These are phyloP conservation scores for Sugiyamaella smithiae DNA, from an alignment of 805 yeast species.

Conservation along the genomic window DNA sequence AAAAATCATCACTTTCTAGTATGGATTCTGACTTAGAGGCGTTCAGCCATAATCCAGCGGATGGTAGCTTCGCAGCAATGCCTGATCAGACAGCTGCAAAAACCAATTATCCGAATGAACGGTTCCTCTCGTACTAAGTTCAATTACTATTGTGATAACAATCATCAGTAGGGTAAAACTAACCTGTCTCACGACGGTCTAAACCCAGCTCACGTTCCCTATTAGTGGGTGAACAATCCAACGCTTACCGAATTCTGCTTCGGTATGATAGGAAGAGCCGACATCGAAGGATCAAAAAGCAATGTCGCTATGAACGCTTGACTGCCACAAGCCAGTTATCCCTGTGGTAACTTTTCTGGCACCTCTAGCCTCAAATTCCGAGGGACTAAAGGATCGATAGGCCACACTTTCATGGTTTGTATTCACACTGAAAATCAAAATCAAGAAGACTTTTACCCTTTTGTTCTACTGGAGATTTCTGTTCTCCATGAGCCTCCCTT, in stretches of 20 bases:
- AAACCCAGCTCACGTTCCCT: conserved; percentile 46
- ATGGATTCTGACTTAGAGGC: conserved; percentile 54
- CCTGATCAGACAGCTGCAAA: conserved; percentile 48
- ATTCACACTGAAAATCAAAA: conserved; percentile 47
- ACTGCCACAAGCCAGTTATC: conserved; percentile 47
- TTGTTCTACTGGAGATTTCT: conserved; percentile 48
- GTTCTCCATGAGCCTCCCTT: conserved; percentile 48
- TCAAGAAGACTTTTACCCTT: conserved; percentile 47
- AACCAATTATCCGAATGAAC: conserved; percentile 48
- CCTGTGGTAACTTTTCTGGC: conserved; percentile 46
- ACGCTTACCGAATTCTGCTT: conserved; percentile 48
- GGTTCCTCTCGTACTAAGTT: conserved; percentile 48
- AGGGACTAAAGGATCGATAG: conserved; percentile 49
- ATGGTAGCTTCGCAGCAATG: conserved; percentile 50
- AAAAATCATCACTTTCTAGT: conserved; percentile 47
- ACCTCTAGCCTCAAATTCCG: conserved; percentile 47
- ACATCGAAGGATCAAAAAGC: conserved; percentile 49
- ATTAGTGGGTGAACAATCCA: conserved; percentile 48
- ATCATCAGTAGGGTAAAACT: conserved; percentile 45
- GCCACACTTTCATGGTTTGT: conserved; percentile 49
- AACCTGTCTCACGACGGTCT: conserved; percentile 48
- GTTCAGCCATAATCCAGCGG: conserved; percentile 50
- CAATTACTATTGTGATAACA: conserved; percentile 42
- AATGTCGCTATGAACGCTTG: conserved; percentile 49
- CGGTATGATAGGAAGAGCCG: conserved; percentile 52